phyloP scores from a whole-genome alignment of 306 rosid genomes.

The Lathyrus tuberosus region DNA sequence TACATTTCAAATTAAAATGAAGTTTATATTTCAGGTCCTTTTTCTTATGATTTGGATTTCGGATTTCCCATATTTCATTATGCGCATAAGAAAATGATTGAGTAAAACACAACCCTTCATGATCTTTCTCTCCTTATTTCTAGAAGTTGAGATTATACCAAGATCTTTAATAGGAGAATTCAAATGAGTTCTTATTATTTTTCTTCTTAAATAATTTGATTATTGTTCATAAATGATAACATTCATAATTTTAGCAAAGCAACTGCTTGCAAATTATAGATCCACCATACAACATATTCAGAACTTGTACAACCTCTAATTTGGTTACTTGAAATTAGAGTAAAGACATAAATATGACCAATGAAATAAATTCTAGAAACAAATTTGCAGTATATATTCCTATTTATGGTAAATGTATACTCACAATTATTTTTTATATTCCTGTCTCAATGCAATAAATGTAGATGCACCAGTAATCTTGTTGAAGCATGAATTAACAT shows the following conservation, averaged over 20 bases:
- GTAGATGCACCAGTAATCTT: background rate
- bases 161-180: background rate
- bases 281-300: slow-evolving; percentile 19
- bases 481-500: slow-evolving; percentile 32
- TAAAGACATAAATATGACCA: slow-evolving; percentile 21
- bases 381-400: slow-evolving; percentile 6
- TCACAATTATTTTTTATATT: slow-evolving; percentile 1
- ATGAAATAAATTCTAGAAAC: slow-evolving; percentile 4
- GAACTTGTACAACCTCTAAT: slow-evolving; percentile 23
- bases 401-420: slow-evolving; percentile 4
- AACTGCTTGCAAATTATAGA: slow-evolving; percentile 14
- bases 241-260: background rate
- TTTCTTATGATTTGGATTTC: background rate
- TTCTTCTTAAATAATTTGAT: background rate
- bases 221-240: background rate
- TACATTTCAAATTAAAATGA: background rate
- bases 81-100: background rate
- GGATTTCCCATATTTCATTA: background rate
- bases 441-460: background rate
- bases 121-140: background rate
- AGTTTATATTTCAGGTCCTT: background rate
- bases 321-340: slow-evolving; percentile 12
- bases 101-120: background rate
- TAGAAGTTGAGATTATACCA: background rate
- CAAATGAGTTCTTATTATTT: background rate